Percentiles rank a stretch among this genome's conserved stretches.
These are phyloP conservation scores for Candida berthetii DNA, from an alignment of 805 yeast genomes.

Conservation along the genomic window DNA sequence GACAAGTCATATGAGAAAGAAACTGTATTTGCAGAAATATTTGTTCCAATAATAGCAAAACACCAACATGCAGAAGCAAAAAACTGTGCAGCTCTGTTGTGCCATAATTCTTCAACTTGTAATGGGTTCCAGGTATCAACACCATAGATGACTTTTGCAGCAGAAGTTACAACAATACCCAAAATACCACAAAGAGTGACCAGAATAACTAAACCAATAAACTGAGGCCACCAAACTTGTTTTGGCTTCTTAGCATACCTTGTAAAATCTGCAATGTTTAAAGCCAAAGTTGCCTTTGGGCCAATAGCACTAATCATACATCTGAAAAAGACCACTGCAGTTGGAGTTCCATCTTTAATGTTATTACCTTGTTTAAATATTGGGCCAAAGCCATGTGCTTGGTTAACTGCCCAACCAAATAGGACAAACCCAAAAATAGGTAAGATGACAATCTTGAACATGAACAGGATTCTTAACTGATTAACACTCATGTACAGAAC, in stretches of 20 bases:
- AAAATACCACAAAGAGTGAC: conserved; percentile 23
- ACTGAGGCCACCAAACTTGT: conserved; percentile 24
- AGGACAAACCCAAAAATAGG: too few species aligned
- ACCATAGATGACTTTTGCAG: conserved; percentile 32
- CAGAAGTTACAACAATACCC: conserved; percentile 27
- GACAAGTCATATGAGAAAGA: conserved; percentile 55
- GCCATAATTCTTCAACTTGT: conserved; percentile 29
- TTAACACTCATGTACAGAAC: too few species aligned
- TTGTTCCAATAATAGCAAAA: conserved; percentile 71
- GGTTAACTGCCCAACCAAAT: too few species aligned
- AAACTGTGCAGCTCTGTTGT: conserved; percentile 62
- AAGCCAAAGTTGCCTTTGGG: too few species aligned
- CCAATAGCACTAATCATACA: too few species aligned
- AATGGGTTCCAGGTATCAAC: conserved; percentile 39
- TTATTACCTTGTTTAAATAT: too few species aligned
- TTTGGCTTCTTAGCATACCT: conserved; percentile 26
- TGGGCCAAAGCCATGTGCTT: too few species aligned
- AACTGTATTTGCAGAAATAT: conserved; percentile 62
- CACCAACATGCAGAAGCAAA: conserved; percentile 59
- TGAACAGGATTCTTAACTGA: too few species aligned
- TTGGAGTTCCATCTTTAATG: too few species aligned
- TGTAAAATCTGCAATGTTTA: too few species aligned
- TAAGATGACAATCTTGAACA: too few species aligned
- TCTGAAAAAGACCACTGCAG: too few species aligned
- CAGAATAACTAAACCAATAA: conserved; percentile 22